A percentile compares a stretch with the other conserved stretches of the same genome.
Evolutionary conservation across 805 yeast species (phyloP).

Genomic region (Schwanniomyces sp.): DNA sequence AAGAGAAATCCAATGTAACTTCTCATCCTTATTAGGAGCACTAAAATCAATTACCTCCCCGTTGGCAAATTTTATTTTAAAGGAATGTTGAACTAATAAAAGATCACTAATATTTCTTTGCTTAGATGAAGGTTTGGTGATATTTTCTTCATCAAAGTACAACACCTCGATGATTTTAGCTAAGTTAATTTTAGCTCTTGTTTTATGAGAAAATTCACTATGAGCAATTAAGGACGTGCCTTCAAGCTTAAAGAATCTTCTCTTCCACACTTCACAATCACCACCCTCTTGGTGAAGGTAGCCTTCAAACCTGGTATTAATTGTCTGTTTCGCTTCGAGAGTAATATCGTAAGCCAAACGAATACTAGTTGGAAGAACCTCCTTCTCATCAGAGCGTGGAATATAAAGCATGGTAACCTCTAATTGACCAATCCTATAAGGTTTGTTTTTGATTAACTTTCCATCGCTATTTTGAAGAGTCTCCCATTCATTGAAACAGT

Average conservation of each 20-base stretch:
- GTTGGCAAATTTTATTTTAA: constrained; percentile 71
- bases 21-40: constrained; percentile 69
- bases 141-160: constrained; percentile 41
- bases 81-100: constrained; percentile 66
- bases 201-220: constrained; percentile 64
- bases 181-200: constrained; percentile 75
- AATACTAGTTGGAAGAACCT: constrained; percentile 70
- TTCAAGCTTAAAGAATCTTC: constrained; percentile 70
- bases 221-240: constrained; percentile 76
- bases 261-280: constrained; percentile 72
- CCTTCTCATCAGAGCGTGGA: constrained; percentile 60
- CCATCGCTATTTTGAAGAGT: constrained; percentile 20
- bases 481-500: constrained; percentile 85
- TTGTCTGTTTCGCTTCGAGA: constrained; percentile 29
- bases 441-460: constrained; percentile 35
- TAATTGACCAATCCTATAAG: constrained; percentile 65
- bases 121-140: constrained; percentile 24
- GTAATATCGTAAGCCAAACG: constrained; percentile 41
- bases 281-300: constrained; percentile 89
- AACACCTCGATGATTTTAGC: constrained; percentile 59
- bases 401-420: constrained; percentile 68
- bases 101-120: constrained; percentile 72
- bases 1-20: constrained; percentile 61
- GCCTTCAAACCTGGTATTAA: constrained; percentile 51
- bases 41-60: constrained; percentile 83